Evolutionary conservation across 2,329 filamentous ascomycete species (phyloP).

Genomic region (Sporothrix brunneoviolacea): DNA sequence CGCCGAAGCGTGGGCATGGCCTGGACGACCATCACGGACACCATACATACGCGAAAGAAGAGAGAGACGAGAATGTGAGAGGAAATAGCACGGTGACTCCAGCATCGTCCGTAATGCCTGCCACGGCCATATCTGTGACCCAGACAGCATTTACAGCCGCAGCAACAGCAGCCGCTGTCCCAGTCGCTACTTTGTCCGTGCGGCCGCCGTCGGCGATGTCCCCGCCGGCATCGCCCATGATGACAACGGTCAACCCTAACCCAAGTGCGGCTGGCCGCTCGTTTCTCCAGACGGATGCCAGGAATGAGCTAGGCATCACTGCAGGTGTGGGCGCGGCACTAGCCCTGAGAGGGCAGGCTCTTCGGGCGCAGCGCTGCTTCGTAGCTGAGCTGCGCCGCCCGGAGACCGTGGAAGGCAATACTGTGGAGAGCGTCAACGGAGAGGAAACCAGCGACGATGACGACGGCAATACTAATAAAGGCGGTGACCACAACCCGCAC

Average conservation of each 20-base stretch:
- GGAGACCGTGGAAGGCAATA: too few species aligned
- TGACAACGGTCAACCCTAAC: neutral
- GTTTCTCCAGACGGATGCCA: neutral
- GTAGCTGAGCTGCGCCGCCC: neutral
- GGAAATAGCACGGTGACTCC: too few species aligned
- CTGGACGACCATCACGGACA: too few species aligned
- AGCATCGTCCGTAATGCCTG: too few species aligned
- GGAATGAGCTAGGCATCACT: neutral
- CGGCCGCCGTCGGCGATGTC: neutral
- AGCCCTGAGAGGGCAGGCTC: neutral
- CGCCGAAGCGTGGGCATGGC: neutral
- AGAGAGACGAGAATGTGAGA: too few species aligned
- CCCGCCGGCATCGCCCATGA: neutral
- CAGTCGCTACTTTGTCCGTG: too few species aligned
- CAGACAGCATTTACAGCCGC: too few species aligned
- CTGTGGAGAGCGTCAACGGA: too few species aligned
- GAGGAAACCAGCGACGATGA: neutral
- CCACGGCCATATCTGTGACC: too few species aligned
- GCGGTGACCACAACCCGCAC: too few species aligned
- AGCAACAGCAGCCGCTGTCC: too few species aligned
- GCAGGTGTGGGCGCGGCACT: neutral
- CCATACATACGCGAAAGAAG: too few species aligned
- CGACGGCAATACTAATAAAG: neutral
- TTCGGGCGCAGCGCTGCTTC: neutral
- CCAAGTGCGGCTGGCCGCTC: neutral